phyloP scores from a whole-genome alignment of 108 stramenopile genomes.

The Fragilaria crotonensis region DNA sequence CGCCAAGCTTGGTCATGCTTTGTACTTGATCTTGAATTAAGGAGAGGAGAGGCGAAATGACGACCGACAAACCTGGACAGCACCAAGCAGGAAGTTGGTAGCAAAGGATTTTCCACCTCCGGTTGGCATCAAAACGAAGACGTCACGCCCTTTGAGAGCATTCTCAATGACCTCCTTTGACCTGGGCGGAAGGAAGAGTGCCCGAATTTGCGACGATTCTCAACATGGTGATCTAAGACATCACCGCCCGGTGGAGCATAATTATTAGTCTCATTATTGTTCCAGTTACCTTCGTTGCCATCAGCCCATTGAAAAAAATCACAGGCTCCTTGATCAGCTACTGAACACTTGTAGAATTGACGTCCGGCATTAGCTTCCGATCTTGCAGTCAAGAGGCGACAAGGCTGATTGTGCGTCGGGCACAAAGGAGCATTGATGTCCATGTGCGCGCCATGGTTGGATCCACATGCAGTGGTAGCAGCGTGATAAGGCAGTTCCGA shows the following conservation, averaged over 20 bases:
- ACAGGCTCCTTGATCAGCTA: constrained; percentile 63
- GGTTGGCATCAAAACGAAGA: constrained; percentile 98
- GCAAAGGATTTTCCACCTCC: constrained; percentile 89
- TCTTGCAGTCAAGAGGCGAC: constrained; percentile 48
- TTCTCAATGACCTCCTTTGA: constrained; percentile 87
- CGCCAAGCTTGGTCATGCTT: constrained; percentile 72
- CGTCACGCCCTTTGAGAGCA: constrained; percentile 87
- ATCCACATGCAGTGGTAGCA: too few relatives aligned
- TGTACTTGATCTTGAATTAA: constrained; percentile 98
- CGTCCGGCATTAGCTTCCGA: constrained; percentile 61
- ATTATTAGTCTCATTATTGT: constrained; percentile 7
- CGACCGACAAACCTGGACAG: constrained; percentile 86
- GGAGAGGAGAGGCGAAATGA: constrained; percentile 93
- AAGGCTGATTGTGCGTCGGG: constrained; percentile 70
- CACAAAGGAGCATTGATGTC: constrained; percentile 42
- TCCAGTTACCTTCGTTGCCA: constrained; percentile 40
- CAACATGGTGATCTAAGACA: constrained; percentile 47
- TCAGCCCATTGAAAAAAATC: constrained; percentile 90
- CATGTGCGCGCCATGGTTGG: neutral
- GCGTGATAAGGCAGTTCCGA: too few relatives aligned
- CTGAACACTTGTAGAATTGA: constrained; percentile 80
- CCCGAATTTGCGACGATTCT: constrained; percentile 80
- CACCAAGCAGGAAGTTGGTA: constrained; percentile 97
- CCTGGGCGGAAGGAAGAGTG: constrained; percentile 84
- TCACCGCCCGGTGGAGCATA: constrained; percentile 2